Conservation (phyloP, 2,329 filamentous ascomycete species). For the Coniochaeta sp. region DNA sequence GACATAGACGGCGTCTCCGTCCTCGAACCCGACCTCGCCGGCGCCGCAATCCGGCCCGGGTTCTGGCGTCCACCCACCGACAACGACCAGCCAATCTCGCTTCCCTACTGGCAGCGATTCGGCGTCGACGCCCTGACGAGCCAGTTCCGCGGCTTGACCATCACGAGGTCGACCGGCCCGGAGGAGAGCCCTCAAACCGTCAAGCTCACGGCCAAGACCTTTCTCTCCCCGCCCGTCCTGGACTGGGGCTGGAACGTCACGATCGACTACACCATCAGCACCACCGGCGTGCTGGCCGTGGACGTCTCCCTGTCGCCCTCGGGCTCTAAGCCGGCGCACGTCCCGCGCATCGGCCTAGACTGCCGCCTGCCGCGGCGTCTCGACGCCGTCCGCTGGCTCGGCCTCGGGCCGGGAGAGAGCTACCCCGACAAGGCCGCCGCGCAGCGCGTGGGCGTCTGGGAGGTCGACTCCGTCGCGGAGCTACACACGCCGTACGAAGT, state of each 20-base stretch:
- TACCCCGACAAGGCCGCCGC: conserved; percentile 55
- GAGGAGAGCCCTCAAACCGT: conserved; percentile 16
- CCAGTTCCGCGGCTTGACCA: conserved; percentile 34
- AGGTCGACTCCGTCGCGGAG: conserved; percentile 30
- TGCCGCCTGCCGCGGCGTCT: conserved; percentile 40
- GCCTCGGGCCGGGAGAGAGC: conserved; percentile 55
- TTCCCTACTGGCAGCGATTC: conserved; percentile 50
- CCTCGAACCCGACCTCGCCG: conserved; percentile 20
- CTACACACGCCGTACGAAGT: conserved; percentile 56
- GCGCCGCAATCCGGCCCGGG: conserved; percentile 32
- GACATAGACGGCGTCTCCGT: conserved; percentile 23
- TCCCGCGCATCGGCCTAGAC: conserved; percentile 57
- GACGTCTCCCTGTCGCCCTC: conserved; percentile 34
- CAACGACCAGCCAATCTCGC: conserved; percentile 50
- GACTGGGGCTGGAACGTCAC: conserved; percentile 48
- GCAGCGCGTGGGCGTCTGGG: conserved; percentile 45
- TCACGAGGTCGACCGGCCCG: conserved; percentile 8
- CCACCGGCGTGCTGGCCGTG: conserved; percentile 36
- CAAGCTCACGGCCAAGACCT: conserved; percentile 35
- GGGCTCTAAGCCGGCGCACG: conserved; percentile 42
- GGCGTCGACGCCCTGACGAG: conserved; percentile 38
- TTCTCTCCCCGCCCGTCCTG: conserved; percentile 51
- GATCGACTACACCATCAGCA: conserved; percentile 44
- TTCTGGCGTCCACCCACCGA: conserved; percentile 61
- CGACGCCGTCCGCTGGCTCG: conserved; percentile 49